phyloP scores from a whole-genome alignment of 2,329 filamentous ascomycete species.

The Sarocladium oryzae region DNA sequence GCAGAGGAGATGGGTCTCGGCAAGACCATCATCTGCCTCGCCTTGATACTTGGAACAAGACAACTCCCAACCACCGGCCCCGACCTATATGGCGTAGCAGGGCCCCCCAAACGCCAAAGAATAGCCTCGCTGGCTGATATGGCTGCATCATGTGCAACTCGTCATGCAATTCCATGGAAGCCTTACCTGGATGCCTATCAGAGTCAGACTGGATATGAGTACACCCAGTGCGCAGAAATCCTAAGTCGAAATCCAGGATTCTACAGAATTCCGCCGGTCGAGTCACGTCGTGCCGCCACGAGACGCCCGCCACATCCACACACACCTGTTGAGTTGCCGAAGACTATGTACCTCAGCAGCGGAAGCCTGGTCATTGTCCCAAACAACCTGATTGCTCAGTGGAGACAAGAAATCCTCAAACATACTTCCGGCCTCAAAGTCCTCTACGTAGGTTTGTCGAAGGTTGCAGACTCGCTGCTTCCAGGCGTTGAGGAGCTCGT shows the following conservation, averaged over 20 bases:
- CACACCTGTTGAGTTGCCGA: constrained; percentile 24
- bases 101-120: constrained; percentile 31
- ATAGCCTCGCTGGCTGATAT: constrained; percentile 67
- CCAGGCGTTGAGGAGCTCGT: constrained; percentile 54
- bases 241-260: constrained; percentile 52
- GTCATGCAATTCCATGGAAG: constrained; percentile 65
- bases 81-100: constrained; percentile 43
- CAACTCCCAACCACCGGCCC: constrained; percentile 62
- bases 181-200: constrained; percentile 48
- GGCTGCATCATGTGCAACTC: constrained; percentile 63
- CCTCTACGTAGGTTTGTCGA: constrained; percentile 43
- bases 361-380: constrained; percentile 76
- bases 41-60: constrained; percentile 69
- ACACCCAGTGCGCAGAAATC: constrained; percentile 45
- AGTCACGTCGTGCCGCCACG: constrained; percentile 21
- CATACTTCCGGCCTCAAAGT: constrained; percentile 64
- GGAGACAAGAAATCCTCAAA: constrained; percentile 72
- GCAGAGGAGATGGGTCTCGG: constrained; percentile 78
- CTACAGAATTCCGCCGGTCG: constrained; percentile 48
- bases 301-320: neutral
- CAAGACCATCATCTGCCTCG: constrained; percentile 82
- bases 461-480: constrained; percentile 42
- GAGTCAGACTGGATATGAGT: constrained; percentile 40
- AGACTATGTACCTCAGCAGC: constrained; percentile 56
- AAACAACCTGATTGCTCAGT: constrained; percentile 76